Base-by-base conservation (phyloP, 1,284 basidiomycete genomes). In the Serendipita sp. region DNA sequence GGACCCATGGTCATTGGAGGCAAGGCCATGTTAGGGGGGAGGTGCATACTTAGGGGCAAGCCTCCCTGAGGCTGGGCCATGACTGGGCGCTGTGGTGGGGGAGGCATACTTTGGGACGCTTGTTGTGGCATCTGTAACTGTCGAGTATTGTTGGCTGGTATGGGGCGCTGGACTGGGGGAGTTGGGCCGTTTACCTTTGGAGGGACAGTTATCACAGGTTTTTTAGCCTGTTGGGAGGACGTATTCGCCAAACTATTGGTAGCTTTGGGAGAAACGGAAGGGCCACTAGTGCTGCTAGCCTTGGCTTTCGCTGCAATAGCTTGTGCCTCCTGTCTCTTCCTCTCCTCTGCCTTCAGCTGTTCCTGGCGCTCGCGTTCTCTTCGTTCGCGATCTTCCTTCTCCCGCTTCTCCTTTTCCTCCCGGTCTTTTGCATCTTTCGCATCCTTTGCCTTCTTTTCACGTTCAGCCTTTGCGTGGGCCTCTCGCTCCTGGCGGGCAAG, bases 381-480 rank as follows among this genome's bases (percentile, higher is more conserved):
- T 6, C n/a, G 32, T 35, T 17, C 49, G 15, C 35, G 38, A 3
- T 34, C 41, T 30, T 61, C 61, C 34, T 42, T 55, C 26, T 58
- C 62, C 10, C 53, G 60, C 29, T 30, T 60, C 42, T 62, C 41
- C 29, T 49, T 34, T 34, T 55, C 13, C 10, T 38, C 53, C n/a
- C 26, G 10, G 8, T 62, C 62, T 35, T 60, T 49, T 30, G 15
- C 2, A 29, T 38, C 53, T 17, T 43, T 41, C n/a, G 17, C 43
- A 26, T 29, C 63, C 65, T 38, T 65, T 63, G 43, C 29, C 49
- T 69, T 70, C n/a, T 29, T 41, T 35, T 58, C 60, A 29, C 47
- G 42, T 61, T 61, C 53, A n/a, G 53, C 53, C 32, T 58, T 58
- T 8, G 29, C 53, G n/a, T 30, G 17, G 10, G 53, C 53, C 32